These are phyloP conservation scores for Pseudohyphozyma bogoriensis DNA, from an alignment of 768 basidiomycete genomes.

Conservation along the genomic window DNA sequence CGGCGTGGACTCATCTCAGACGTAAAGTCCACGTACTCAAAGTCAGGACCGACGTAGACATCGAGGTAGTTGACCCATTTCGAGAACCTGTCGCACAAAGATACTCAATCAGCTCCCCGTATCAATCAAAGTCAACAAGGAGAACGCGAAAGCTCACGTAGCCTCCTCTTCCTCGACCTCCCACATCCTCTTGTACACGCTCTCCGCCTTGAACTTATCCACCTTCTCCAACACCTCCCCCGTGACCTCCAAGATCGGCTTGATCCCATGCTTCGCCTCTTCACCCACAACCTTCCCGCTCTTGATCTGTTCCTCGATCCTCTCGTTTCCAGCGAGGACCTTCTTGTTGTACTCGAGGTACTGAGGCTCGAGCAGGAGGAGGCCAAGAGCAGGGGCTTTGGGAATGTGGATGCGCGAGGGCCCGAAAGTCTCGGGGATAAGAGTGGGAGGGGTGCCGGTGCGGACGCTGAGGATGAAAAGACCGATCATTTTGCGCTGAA, in stretches of 20 bases:
- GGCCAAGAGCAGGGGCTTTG: slow-evolving; percentile 89
- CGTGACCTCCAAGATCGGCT: slow-evolving; percentile 38
- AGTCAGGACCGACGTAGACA: slow-evolving; percentile 62
- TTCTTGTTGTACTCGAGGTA: slow-evolving; percentile 42
- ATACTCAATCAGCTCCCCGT: neutral
- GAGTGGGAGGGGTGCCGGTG: slow-evolving; percentile 58
- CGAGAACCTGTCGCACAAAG: slow-evolving; percentile 54
- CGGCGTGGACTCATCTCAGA: neutral
- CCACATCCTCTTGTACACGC: slow-evolving; percentile 81
- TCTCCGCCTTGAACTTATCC: slow-evolving; percentile 67
- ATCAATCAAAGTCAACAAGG: slow-evolving; percentile 2
- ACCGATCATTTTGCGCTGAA: slow-evolving; percentile 92
- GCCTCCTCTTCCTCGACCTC: slow-evolving; percentile 66
- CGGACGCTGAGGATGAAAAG: slow-evolving; percentile 68
- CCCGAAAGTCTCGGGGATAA: slow-evolving; percentile 65
- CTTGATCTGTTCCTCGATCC: slow-evolving; percentile 35
- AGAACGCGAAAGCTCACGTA: slow-evolving; percentile 41
- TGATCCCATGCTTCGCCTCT: slow-evolving; percentile 32
- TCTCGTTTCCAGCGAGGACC: slow-evolving; percentile 32
- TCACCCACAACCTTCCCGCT: slow-evolving; percentile 36
- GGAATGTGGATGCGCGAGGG: slow-evolving; percentile 71
- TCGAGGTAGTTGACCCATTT: slow-evolving; percentile 73
- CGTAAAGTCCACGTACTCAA: slow-evolving; percentile 40
- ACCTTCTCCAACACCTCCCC: slow-evolving; percentile 55
- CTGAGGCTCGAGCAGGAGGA: slow-evolving; percentile 62